Base-by-base conservation (phyloP, 805 yeast species). In the Hanseniaspora taiwanica region DNA sequence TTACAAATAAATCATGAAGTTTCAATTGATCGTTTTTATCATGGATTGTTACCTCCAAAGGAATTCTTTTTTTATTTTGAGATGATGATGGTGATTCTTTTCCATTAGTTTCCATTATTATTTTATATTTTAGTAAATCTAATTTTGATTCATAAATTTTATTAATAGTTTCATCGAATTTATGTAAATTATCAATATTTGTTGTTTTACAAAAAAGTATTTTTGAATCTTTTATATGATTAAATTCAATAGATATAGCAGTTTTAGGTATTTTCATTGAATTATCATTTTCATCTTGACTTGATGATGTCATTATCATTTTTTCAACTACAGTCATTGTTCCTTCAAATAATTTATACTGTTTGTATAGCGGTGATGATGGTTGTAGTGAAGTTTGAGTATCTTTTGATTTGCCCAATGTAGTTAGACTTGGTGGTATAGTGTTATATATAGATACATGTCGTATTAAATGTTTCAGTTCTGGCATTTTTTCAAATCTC, bases 1-100 rank as follows among this genome's bases (percentile, higher is more conserved):
- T 47, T 36, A 52, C 51, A n/a, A 54, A 21, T 14, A 50, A 44
- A 39, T 54, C 59, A 21, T 45, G 44, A 31, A 54, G 47, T 13
- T 40, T 41, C 27, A 49, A 47, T 8, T 47, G 46, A 31, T 53
- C 50, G 17, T 17, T 24, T 8, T 39, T 27, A 31, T 47, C 46
- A 19, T 37, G 38, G 21, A 54, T 42, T 29, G 41, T 44, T 32
- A 54, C 38, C 36, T 50, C 53, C 36, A 54, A 38, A 20, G 53
- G 46, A 18, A 54, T 43, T 42, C 45, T 19, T 42, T 40, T 42
- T 44, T 47, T 42, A 52, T 48, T 24, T 46, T 13, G n/a, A 6
- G 32, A 13, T n/a, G n/a, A n/a, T n/a, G n/a, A n/a, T n/a, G n/a
- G n/a, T n/a, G n/a, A n/a, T n/a, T n/a, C n/a, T 24, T 24, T n/a